Evolutionary conservation across 2,329 filamentous ascomycete genomes (phyloP).

Genomic region (Thermochaetoides dissita): DNA sequence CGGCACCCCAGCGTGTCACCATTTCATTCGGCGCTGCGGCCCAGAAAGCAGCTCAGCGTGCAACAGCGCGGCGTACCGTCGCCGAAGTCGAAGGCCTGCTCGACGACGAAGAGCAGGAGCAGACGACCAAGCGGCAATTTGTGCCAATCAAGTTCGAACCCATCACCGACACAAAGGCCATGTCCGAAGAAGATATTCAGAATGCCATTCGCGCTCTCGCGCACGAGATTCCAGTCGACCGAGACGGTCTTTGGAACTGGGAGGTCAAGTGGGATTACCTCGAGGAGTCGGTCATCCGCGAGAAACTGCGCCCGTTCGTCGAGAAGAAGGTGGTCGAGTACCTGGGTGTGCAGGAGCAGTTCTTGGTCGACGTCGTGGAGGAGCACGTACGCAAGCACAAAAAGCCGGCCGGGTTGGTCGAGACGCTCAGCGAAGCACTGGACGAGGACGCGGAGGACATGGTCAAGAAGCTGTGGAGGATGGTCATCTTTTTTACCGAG

Average conservation of each 20-base stretch:
- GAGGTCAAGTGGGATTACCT: conserved; percentile 84
- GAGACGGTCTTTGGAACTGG: conserved; percentile 83
- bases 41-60: conserved; percentile 50
- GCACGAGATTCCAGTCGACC: conserved; percentile 77
- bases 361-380: conserved; percentile 85
- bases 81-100: conserved; percentile 88
- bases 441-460: conserved; percentile 90
- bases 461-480: conserved; percentile 94
- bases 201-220: conserved; percentile 72
- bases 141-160: conserved; percentile 73
- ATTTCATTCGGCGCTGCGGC: conserved; percentile 81
- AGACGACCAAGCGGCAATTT: conserved; percentile 56
- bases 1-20: conserved; percentile 70
- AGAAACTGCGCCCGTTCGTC: conserved; percentile 85
- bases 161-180: conserved; percentile 47
- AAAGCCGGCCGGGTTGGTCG: conserved; percentile 65
- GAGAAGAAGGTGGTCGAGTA: conserved; percentile 98
- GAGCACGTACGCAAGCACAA: conserved; percentile 67
- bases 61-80: conserved; percentile 58
- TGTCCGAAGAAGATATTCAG: conserved; percentile 76
- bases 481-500: conserved; percentile 96
- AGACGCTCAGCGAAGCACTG: conserved; percentile 74
- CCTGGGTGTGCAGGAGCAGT: conserved; percentile 88
- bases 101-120: conserved; percentile 83
- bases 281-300: conserved; percentile 64